A percentile compares a stretch with the other conserved stretches of the same genome.
phyloP scores from a whole-genome alignment of 192 early-diverging fungal species.

The Fimicolochytrium jonesii region DNA sequence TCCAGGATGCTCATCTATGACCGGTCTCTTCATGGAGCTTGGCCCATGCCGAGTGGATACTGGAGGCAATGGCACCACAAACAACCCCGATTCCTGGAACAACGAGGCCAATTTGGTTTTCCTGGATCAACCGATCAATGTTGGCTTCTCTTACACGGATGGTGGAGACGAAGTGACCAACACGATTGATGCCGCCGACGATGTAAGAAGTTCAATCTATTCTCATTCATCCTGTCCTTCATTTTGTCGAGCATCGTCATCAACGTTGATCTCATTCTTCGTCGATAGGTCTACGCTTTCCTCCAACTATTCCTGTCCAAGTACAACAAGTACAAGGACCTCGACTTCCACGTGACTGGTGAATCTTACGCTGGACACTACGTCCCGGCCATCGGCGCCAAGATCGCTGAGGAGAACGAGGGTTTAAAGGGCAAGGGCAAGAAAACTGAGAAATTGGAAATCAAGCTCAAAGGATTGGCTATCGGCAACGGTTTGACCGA shows the following conservation, averaged over 20 bases:
- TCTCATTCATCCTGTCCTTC: no score
- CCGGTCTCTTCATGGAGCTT: constrained; percentile 73
- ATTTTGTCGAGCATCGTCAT: no score
- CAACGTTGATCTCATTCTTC: no score
- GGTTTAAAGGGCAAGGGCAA: neutral
- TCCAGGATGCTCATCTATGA: constrained; percentile 70
- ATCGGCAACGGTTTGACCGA: constrained; percentile 94
- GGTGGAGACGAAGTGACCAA: constrained; percentile 62
- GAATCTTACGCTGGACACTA: constrained; percentile 82
- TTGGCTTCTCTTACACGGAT: constrained; percentile 79
- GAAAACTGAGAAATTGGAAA: constrained; percentile 40
- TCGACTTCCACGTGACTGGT: constrained; percentile 84
- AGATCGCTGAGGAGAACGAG: constrained; percentile 76
- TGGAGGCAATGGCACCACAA: constrained; percentile 60
- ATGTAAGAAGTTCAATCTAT: constrained; percentile 36
- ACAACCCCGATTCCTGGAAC: constrained; percentile 86
- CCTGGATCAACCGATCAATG: constrained; percentile 70
- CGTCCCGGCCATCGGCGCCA: constrained; percentile 81
- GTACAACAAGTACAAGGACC: constrained; percentile 74
- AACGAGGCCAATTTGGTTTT: constrained; percentile 70
- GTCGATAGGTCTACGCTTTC: constrained; percentile 67
- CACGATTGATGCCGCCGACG: constrained; percentile 73
- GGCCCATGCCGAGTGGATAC: constrained; percentile 82
- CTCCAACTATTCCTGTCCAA: constrained; percentile 86
- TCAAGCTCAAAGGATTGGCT: constrained; percentile 71